Percentiles rank a stretch among this genome's conserved stretches.
These are phyloP conservation scores for Manihot esculenta DNA, from an alignment of 441 rosid species.

Conservation along the genomic window DNA sequence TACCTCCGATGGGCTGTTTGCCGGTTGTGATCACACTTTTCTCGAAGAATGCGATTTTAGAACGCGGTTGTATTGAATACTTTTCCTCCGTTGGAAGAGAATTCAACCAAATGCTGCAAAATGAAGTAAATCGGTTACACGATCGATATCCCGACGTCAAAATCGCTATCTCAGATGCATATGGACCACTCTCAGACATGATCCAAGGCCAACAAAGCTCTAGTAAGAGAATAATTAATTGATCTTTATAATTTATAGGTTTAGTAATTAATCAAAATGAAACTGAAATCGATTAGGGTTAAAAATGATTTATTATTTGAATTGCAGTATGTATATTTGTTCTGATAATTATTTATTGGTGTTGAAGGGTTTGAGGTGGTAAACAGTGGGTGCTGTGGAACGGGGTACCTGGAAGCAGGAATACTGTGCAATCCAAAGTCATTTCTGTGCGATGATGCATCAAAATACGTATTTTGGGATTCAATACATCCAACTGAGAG, in stretches of 20 bases:
- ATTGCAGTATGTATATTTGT: too few relatives aligned
- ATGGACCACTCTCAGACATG: slow-evolving; percentile 36
- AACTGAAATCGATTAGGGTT: too few relatives aligned
- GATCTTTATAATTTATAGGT: too few relatives aligned
- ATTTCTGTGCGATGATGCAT: slow-evolving; percentile 53
- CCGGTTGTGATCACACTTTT: slow-evolving; percentile 63
- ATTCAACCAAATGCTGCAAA: slow-evolving; percentile 50
- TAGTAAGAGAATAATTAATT: slow-evolving; percentile 48
- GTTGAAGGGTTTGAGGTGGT: slow-evolving; percentile 55
- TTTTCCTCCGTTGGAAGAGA: slow-evolving; percentile 42
- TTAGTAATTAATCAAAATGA: too few relatives aligned
- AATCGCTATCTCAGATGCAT: slow-evolving; percentile 41
- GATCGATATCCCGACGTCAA: slow-evolving; percentile 31
- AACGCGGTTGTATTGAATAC: slow-evolving; percentile 54
- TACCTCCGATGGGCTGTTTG: slow-evolving; percentile 83
- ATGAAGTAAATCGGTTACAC: slow-evolving; percentile 39
- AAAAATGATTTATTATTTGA: too few relatives aligned
- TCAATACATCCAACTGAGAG: slow-evolving; percentile 77
- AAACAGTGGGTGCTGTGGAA: slow-evolving; percentile 72
- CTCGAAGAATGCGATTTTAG: slow-evolving; percentile 36
- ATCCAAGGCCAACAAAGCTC: slow-evolving; percentile 36
- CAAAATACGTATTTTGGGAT: slow-evolving; percentile 74
- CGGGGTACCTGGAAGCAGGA: slow-evolving; percentile 59
- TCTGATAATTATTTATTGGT: too few relatives aligned
- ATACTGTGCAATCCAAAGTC: slow-evolving; percentile 62